Percentiles rank a stretch among this genome's conserved stretches.
Conservation (phyloP, 225 moss, liverwort and hornwort genomes). For the Polytrichum formosum region DNA sequence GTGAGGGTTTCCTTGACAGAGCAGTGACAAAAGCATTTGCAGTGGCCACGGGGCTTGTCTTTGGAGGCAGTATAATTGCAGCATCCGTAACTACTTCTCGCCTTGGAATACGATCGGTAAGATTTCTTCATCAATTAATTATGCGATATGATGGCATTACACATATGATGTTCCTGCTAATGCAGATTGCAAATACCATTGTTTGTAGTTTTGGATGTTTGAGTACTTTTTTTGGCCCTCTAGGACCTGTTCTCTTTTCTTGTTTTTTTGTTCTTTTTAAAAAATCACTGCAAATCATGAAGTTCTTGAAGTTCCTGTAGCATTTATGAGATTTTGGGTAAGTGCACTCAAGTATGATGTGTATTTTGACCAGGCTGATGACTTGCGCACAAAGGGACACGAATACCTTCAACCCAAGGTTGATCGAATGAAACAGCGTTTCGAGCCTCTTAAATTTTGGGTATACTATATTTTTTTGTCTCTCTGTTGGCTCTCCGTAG, state of each 20-base stretch:
- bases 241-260: too few relatives aligned
- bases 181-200: too few relatives aligned
- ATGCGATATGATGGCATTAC: too few relatives aligned
- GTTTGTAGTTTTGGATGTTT: too few relatives aligned
- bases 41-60: constrained; percentile 48
- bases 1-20: constrained; percentile 14
- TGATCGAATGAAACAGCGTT: constrained; percentile 34
- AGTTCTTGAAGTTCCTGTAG: too few relatives aligned
- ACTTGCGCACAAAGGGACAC: constrained; percentile 33
- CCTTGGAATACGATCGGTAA: constrained; percentile 70
- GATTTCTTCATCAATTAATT: not conserved
- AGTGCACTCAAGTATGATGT: not conserved
- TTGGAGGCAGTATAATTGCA: constrained; percentile 44
- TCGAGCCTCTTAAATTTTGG: constrained; percentile 44
- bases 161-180: too few relatives aligned
- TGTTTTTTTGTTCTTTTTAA: too few relatives aligned
- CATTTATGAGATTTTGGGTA: too few relatives aligned
- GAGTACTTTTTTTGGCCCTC: too few relatives aligned
- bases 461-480: constrained; percentile 17
- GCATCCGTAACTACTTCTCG: constrained; percentile 31
- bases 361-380: constrained; percentile 25
- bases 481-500: not conserved
- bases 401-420: constrained; percentile 26
- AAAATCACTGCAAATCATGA: too few relatives aligned
- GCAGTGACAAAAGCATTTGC: constrained; percentile 72